Base-by-base conservation (phyloP, 2,329 filamentous ascomycete genomes). In the Periconia digitata region DNA sequence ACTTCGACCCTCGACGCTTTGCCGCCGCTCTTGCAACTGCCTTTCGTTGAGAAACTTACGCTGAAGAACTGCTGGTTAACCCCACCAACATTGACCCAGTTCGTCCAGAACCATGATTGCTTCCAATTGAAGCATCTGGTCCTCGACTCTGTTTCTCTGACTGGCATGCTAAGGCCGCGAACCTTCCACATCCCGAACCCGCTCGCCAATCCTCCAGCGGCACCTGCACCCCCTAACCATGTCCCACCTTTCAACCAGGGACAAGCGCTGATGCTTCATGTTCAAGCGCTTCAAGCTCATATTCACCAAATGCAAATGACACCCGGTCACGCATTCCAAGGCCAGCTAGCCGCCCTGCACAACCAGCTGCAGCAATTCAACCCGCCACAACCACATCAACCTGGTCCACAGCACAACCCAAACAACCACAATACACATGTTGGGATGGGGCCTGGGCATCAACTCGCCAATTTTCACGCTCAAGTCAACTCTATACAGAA, bases 51-150 rank as follows among this genome's bases (percentile, higher is more conserved):
- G 50, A 73, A 82, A 42, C 66, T 90, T 2, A 84, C 79, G 0
- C 71, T 89, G 8, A 82, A 82, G 56, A 89, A 89, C 58, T 88
- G 85, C 69, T 89, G 85, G 85, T 72, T 83, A 12, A 79, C 79
- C 2, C 85, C 86, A 0, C 73, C 79, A 35, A 74, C 83, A 1
- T 73, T 89, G 24, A 60, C 78, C 24, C 71, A 76, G 10, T 75
- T 85, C 43, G 70, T 85, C 49, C 70, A 71, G 2, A 63, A 67
- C 4, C 79, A 85, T 65, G 73, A 76, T 17, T 61, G 70, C 5
- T 63, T 69, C 7, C 73, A 66, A 2, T 66, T 89, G 12, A 73
- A 79, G 51, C 77, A 75, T 17, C 64, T 89, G 15, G 77, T 77
- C 8, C 70, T 89, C 2, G 78, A 87, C 55, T 85, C 84, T 0